Conservation (phyloP, 352 stramenopile genomes). For the Phytopythium helicoides region DNA sequence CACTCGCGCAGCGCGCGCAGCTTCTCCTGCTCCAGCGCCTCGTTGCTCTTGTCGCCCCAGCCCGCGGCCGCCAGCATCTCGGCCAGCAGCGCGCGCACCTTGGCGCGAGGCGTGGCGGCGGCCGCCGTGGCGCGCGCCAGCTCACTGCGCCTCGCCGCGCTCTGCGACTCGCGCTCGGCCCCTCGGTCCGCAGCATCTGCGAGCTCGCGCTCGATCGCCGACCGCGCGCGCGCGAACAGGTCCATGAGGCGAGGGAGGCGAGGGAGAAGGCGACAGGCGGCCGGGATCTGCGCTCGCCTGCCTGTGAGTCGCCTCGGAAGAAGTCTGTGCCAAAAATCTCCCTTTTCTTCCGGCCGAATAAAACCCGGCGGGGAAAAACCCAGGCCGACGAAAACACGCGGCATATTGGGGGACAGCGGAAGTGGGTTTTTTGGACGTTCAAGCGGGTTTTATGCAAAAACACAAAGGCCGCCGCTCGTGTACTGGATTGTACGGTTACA, state of each 20-base stretch:
- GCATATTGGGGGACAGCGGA: too few species aligned
- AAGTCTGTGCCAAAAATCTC: too few species aligned
- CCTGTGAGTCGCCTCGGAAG: too few species aligned
- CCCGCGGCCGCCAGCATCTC: conserved; percentile 46
- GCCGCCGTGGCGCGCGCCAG: neutral
- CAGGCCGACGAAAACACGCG: too few species aligned
- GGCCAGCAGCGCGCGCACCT: conserved; percentile 42
- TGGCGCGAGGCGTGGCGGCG: conserved; percentile 7
- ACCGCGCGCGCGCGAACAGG: conserved; percentile 31
- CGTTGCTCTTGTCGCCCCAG: conserved; percentile 60
- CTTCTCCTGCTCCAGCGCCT: conserved; percentile 38
- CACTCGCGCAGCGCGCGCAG: conserved; percentile 53
- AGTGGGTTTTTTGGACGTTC: too few species aligned
- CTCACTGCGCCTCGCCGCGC: conserved; percentile 9
- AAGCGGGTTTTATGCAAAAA: too few species aligned
- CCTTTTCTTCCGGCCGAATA: too few species aligned
- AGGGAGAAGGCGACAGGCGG: too few species aligned
- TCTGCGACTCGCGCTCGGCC: conserved; percentile 9
- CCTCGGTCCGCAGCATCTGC: conserved; percentile 3
- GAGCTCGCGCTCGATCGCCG: conserved; percentile 22
- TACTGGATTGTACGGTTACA: neutral
- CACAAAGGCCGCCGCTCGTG: neutral
- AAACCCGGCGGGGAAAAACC: too few species aligned
- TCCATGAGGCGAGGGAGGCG: conserved; percentile 21
- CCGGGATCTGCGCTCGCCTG: too few species aligned